Base-by-base conservation (phyloP, 148 eudicot genomes). In the Chenopodium suecicum region DNA sequence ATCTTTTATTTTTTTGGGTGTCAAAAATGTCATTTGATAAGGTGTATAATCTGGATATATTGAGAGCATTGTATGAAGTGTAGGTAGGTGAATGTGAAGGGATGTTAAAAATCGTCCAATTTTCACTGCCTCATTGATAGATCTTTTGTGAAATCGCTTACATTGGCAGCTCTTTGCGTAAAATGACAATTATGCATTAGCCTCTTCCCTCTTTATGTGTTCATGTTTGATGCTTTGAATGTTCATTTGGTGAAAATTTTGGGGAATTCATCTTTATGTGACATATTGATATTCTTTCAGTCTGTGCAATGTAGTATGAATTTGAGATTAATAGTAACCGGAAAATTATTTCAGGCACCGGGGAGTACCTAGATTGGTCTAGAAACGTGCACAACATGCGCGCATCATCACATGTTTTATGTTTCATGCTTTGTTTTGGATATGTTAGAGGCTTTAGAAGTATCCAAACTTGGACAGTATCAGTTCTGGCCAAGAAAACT, bases 31-130 rank as follows among this genome's bases (percentile, higher is more conserved):
- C 60, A 31, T 22, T 66, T 23, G 44, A 47, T 1, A 75, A 67
- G 75, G 75, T 78, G 75, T 78, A 63, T 46, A 75, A 71, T 76
- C 25, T 56, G 44, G 80, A 54, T 80, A 64, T 80, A 48, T 81
- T 31, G 46, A 37, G 67, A 56, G 79, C 54, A 47, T 58, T 52
- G 34, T 60, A 52, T 79, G 67, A 69, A 34, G 62, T 65, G n/a
- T 22, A 20, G 22, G 68, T 20, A 19, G 14, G 68, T 56, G 20
- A 19, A 44, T 44, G 69, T 19, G n/a, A 73, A 25, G 66, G 73
- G 29, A 83, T 62, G 69, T 63, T 31, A 27, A 23, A 32, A 72
- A 47, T 6, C 73, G 34, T 62, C 65, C 69, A 3, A 11, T 84
- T 65, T 84, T 70, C 70, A 84, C 6, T 70, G 77, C 23, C 77